Conservation (phyloP, 1,284 basidiomycete genomes). For the Irpex rosettiformis region DNA sequence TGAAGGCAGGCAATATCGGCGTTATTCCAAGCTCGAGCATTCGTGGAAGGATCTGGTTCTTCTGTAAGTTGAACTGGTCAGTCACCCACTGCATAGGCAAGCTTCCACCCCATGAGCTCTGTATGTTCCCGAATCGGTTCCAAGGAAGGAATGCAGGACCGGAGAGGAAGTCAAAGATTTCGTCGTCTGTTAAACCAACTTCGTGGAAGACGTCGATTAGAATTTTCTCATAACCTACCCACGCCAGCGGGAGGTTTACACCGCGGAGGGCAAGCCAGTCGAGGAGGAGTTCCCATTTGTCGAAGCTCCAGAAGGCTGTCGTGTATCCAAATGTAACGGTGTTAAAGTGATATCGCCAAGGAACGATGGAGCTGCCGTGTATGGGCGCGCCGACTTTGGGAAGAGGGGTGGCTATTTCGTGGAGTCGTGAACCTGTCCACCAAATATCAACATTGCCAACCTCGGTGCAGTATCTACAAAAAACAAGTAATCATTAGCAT, state of each 20-base stretch:
- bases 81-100: constrained; percentile 36
- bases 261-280: constrained; percentile 45
- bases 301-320: constrained; percentile 37
- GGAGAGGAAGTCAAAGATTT: constrained; percentile 34
- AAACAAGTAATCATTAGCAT: not conserved
- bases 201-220: constrained; percentile 37
- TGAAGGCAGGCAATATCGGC: constrained; percentile 41
- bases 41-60: constrained; percentile 32
- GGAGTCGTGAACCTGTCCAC: constrained; percentile 41
- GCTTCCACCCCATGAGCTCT: constrained; percentile 36
- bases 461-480: constrained; percentile 34
- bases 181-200: constrained; percentile 33
- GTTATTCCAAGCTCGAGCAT: constrained; percentile 45
- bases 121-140: constrained; percentile 43
- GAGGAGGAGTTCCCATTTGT: constrained; percentile 40
- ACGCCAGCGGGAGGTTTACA: constrained; percentile 40
- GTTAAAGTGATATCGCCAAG: constrained; percentile 39
- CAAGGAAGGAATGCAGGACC: constrained; percentile 43
- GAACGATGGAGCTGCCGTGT: constrained; percentile 33
- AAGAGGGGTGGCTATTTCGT: constrained; percentile 27
- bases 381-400: constrained; percentile 31
- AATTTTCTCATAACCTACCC: constrained; percentile 40
- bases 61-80: constrained; percentile 37
- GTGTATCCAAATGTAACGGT: constrained; percentile 44
- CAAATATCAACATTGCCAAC: constrained; percentile 38